Conservation (phyloP, 345 rosid genomes). For the Rhodamnia argentea region DNA sequence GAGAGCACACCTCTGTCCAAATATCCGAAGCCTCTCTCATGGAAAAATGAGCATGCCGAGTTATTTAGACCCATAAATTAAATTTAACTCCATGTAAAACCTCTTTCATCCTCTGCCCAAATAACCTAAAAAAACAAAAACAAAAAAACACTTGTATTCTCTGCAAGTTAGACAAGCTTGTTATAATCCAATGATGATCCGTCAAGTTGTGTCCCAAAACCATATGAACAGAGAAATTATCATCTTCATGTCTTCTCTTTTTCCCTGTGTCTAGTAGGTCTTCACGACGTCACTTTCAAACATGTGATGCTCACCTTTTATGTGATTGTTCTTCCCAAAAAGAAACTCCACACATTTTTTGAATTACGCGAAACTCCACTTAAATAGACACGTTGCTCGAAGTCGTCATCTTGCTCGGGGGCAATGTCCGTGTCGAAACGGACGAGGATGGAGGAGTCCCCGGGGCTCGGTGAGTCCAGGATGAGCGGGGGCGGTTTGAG, state of each 20-base stretch:
- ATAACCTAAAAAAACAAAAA: background rate
- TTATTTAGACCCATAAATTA: background rate
- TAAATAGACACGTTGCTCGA: too few relatives aligned
- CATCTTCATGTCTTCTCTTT: background rate
- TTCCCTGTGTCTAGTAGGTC: background rate
- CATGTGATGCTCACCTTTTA: too few relatives aligned
- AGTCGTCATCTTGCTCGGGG: too few relatives aligned
- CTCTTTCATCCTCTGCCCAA: background rate
- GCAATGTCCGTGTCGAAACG: too few relatives aligned
- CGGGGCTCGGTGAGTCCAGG: background rate
- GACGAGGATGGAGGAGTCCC: conserved; percentile 10
- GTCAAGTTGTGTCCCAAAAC: background rate
- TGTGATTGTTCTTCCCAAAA: background rate
- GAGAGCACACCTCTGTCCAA: too few relatives aligned
- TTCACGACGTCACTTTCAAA: background rate
- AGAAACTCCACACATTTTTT: too few relatives aligned
- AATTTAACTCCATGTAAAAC: background rate
- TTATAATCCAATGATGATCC: background rate
- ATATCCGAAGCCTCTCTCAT: conserved; percentile 8
- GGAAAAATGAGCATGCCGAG: background rate
- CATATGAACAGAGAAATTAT: background rate
- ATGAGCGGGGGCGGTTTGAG: conserved; percentile 7
- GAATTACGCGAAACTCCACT: too few relatives aligned
- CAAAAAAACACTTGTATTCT: background rate
- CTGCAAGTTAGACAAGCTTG: background rate